Percentiles rank a stretch among this genome's conserved stretches.
These are phyloP conservation scores for Austroboletus niveus DNA, from an alignment of 1,284 basidiomycete genomes.

Conservation along the genomic window DNA sequence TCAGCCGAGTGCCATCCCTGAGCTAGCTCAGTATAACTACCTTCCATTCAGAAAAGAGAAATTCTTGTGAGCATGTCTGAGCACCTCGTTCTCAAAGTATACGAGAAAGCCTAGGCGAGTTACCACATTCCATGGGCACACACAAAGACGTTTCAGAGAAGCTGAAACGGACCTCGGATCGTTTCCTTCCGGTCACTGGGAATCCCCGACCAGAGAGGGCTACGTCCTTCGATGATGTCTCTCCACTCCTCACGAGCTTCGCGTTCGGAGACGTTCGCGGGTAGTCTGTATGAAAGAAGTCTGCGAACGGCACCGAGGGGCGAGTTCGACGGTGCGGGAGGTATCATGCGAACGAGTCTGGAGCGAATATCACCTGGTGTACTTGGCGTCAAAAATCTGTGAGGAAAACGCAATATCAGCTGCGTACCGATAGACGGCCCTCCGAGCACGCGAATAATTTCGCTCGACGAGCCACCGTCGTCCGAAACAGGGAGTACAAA, in stretches of 20 bases:
- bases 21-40: conserved; percentile 35
- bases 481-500: conserved; percentile 84
- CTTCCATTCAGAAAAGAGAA: conserved; percentile 89
- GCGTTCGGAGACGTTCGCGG: conserved; percentile 62
- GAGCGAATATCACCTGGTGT: conserved; percentile 78
- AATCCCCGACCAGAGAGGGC: conserved; percentile 83
- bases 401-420: background rate
- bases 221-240: conserved; percentile 89
- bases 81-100: conserved; percentile 84
- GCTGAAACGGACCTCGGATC: conserved; percentile 62
- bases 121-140: background rate
- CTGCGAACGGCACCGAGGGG: conserved; percentile 69
- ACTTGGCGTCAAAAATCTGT: conserved; percentile 8
- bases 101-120: conserved; percentile 73
- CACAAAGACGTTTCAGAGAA: conserved; percentile 2
- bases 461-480: conserved; percentile 82
- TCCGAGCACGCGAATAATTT: conserved; percentile 81
- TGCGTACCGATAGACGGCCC: conserved; percentile 74
- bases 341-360: conserved; percentile 78
- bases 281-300: conserved; percentile 81
- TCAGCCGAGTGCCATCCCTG: conserved; percentile 8
- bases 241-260: conserved; percentile 89
- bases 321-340: conserved; percentile 53
- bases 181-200: conserved; percentile 91
- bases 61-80: conserved; percentile 87